Conservation (phyloP, 345 rosid genomes). For the Citrus hindsii region DNA sequence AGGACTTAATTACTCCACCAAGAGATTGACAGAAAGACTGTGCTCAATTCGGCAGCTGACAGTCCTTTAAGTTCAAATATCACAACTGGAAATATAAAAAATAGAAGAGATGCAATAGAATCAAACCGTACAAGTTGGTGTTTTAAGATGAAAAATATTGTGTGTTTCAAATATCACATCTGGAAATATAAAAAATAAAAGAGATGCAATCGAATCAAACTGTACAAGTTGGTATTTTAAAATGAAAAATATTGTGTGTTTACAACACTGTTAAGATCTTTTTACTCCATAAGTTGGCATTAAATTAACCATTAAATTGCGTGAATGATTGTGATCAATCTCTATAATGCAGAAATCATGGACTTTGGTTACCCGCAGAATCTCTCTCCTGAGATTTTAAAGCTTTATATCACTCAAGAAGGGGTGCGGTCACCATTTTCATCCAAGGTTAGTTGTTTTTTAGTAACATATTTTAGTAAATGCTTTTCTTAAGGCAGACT, state of each 20-base stretch:
- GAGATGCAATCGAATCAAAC: background rate
- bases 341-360: slow-evolving; percentile 75
- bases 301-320: background rate
- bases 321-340: background rate
- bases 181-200: background rate
- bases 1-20: background rate
- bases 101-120: background rate
- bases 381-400: slow-evolving; percentile 95
- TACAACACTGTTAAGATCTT: background rate
- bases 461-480: background rate
- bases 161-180: background rate
- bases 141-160: background rate
- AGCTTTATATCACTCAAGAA: slow-evolving; percentile 97
- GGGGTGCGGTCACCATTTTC: slow-evolving; percentile 98
- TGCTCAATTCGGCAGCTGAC: background rate
- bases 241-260: background rate
- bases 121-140: background rate
- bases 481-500: background rate
- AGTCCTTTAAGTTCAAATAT: background rate
- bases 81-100: background rate
- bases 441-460: slow-evolving; percentile 62
- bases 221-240: background rate
- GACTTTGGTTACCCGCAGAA: slow-evolving; percentile 98
- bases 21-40: background rate
- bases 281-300: background rate